Conservation (phyloP, 2,329 filamentous ascomycete species). For the Calonectria pteridis region DNA sequence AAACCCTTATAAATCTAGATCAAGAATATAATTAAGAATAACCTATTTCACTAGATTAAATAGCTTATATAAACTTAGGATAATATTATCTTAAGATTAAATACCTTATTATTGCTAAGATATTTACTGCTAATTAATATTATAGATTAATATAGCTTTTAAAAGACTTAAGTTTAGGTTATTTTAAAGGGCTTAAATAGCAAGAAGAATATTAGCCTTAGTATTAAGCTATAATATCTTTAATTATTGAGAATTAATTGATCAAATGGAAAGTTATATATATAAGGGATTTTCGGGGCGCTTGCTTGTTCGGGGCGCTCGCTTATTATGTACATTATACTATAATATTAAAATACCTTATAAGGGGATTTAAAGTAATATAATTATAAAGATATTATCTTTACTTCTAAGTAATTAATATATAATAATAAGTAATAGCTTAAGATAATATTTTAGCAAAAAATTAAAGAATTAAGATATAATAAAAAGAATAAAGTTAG, state of each 20-base stretch:
- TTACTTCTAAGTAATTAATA: too few species aligned
- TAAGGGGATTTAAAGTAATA: too few species aligned
- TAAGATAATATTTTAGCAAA: too few species aligned
- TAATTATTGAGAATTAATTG: slow-evolving; percentile 3
- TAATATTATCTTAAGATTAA: slow-evolving; percentile 10
- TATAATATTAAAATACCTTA: too few species aligned
- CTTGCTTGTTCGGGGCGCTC: too few species aligned
- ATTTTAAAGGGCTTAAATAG: slow-evolving; percentile 13
- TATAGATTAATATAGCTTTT: not conserved
- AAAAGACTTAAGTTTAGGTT: not conserved
- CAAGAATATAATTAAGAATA: slow-evolving; percentile 37
- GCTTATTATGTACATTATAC: too few species aligned
- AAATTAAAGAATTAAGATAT: too few species aligned
- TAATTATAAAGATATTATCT: too few species aligned
- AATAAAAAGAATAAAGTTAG: too few species aligned
- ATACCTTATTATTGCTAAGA: not conserved
- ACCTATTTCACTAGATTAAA: slow-evolving; percentile 30
- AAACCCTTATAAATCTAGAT: slow-evolving; percentile 29
- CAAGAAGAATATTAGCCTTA: slow-evolving; percentile 1
- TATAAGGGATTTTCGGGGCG: not conserved
- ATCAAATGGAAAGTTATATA: not conserved
- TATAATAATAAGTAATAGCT: too few species aligned
- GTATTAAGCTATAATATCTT: not conserved
- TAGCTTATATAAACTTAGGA: slow-evolving; percentile 24
- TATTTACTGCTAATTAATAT: not conserved